Evolutionary conservation across 352 stramenopile genomes (phyloP).

Genomic region (Pythium sukuiense): DNA sequence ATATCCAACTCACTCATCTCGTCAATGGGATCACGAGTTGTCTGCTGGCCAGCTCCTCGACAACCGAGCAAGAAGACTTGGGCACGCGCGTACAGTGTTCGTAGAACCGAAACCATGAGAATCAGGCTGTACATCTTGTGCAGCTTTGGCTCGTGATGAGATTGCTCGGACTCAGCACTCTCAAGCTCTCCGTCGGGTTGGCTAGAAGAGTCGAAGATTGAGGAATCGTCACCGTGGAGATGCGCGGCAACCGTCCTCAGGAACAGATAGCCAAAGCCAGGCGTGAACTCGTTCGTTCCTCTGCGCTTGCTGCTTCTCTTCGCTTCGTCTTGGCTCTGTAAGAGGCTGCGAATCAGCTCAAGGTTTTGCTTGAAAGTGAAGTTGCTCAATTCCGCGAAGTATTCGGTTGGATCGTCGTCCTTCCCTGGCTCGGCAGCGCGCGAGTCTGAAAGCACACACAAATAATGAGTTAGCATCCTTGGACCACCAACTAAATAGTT

Average conservation of each 20-base stretch:
- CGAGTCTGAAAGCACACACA: constrained; percentile 25
- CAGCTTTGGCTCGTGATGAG: constrained; percentile 50
- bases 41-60: constrained; percentile 10
- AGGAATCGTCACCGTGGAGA: constrained; percentile 17
- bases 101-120: constrained; percentile 78
- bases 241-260: constrained; percentile 26
- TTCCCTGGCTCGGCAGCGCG: constrained; percentile 18
- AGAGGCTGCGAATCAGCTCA: constrained; percentile 47
- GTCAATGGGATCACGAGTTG: too few species aligned
- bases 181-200: constrained; percentile 17
- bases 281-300: constrained; percentile 5
- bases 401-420: constrained; percentile 27
- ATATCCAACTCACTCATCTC: too few species aligned
- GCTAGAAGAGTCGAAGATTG: constrained; percentile 23
- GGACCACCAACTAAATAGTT: too few species aligned
- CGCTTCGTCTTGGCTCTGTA: constrained; percentile 3
- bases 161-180: constrained; percentile 3
- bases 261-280: constrained; percentile 67
- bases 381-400: constrained; percentile 43
- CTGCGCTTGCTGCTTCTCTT: background rate
- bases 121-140: constrained; percentile 86
- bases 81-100: constrained; percentile 66
- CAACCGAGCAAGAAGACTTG: constrained; percentile 58
- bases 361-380: constrained; percentile 71
- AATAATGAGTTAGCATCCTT: constrained; percentile 10